These are phyloP conservation scores for Bathelium albidoporum DNA, from an alignment of 495 filamentous ascomycete species.

Conservation along the genomic window DNA sequence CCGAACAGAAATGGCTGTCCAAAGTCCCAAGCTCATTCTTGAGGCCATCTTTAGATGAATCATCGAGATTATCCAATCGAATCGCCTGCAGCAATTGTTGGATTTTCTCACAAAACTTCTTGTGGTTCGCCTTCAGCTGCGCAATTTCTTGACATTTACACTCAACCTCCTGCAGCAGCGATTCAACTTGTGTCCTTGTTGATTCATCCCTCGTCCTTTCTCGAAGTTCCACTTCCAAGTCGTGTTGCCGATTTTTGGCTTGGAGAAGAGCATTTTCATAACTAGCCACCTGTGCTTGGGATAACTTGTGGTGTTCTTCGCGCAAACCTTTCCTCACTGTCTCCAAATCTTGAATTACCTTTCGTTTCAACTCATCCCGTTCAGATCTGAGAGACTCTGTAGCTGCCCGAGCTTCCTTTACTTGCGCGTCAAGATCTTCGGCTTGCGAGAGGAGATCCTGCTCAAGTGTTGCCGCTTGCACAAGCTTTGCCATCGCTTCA, in stretches of 20 bases:
- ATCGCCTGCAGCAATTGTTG: background rate
- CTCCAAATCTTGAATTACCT: constrained; percentile 3
- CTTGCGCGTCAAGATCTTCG: background rate
- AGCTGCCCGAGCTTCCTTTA: background rate
- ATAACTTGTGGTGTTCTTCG: background rate
- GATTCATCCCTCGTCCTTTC: background rate
- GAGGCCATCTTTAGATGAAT: too few species aligned
- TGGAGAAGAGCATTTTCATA: constrained; percentile 6
- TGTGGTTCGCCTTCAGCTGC: background rate
- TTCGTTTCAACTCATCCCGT: constrained; percentile 4
- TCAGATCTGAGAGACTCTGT: background rate
- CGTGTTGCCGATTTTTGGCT: background rate
- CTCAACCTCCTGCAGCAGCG: background rate
- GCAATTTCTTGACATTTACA: background rate
- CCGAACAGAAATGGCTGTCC: background rate
- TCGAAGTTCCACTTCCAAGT: background rate
- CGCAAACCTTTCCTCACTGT: constrained; percentile 8
- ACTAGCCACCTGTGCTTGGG: background rate
- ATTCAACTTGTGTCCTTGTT: background rate
- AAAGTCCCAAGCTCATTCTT: background rate
- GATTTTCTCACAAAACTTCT: background rate
- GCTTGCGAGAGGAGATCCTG: background rate
- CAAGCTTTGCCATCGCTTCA: background rate
- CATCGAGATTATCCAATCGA: background rate
- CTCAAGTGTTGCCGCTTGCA: background rate